A percentile compares a stretch with the other conserved stretches of the same genome.
phyloP scores from a whole-genome alignment of 192 early-diverging fungal genomes.

The Coemansia sp. region DNA sequence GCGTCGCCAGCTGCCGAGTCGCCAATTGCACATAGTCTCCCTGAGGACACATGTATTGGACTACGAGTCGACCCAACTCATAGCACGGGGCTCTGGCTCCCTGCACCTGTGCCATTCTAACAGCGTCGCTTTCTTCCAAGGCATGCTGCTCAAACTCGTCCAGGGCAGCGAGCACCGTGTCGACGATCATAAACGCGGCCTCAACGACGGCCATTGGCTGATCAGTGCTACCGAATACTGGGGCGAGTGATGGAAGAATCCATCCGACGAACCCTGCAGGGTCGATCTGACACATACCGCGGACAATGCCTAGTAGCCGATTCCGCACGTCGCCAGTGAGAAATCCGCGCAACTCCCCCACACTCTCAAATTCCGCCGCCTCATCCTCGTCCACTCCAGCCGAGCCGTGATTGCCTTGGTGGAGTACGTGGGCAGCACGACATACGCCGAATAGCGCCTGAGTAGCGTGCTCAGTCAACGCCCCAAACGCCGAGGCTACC shows the following conservation, averaged over 20 bases:
- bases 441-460: conserved; percentile 33
- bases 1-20: conserved; percentile 38
- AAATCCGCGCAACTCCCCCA: conserved; percentile 37
- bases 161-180: conserved; percentile 35
- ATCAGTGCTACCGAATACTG: conserved; percentile 9
- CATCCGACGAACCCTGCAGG: conserved; percentile 48
- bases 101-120: neutral
- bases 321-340: conserved; percentile 35
- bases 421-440: conserved; percentile 24
- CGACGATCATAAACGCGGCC: conserved; percentile 42
- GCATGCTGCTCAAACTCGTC: conserved; percentile 51
- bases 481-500: conserved; percentile 22
- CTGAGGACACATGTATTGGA: neutral
- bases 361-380: conserved; percentile 33
- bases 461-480: conserved; percentile 38
- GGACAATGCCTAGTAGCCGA: conserved; percentile 40
- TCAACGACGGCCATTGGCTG: conserved; percentile 20
- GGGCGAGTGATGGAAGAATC: conserved; percentile 44
- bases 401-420: neutral
- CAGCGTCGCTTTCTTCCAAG: conserved; percentile 28
- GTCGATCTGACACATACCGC: conserved; percentile 42
- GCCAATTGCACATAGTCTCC: neutral
- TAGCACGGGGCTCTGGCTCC: conserved; percentile 33
- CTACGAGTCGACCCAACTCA: conserved; percentile 27
- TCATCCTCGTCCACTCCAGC: conserved; percentile 29